Evolutionary conservation across 345 rosid species (phyloP).

Genomic region (Moringa oleifera): DNA sequence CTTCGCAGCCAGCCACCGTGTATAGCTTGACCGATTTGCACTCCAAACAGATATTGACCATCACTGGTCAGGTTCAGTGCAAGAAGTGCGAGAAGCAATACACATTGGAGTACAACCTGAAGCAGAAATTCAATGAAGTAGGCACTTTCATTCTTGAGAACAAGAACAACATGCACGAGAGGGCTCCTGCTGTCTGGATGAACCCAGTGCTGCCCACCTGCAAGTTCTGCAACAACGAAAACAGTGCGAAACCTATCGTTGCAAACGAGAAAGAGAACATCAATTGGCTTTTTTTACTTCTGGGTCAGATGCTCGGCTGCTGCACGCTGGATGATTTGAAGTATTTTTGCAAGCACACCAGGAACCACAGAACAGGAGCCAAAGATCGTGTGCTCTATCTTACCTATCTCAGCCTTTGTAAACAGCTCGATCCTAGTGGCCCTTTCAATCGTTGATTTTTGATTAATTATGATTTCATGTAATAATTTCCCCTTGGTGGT

Average conservation of each 20-base stretch:
- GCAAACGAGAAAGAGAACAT: conserved; percentile 42
- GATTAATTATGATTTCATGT: not conserved
- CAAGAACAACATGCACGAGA: conserved; percentile 43
- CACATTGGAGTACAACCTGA: conserved; percentile 44
- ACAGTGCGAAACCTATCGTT: conserved; percentile 52
- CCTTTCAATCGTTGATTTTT: conserved; percentile 30
- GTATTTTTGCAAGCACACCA: conserved; percentile 81
- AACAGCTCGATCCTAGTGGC: conserved; percentile 54
- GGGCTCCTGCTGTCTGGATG: conserved; percentile 64
- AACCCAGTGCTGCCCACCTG: conserved; percentile 44
- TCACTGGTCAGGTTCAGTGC: conserved; percentile 61
- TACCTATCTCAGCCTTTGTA: conserved; percentile 58
- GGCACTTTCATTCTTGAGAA: conserved; percentile 22
- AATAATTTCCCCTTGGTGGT: too few species aligned
- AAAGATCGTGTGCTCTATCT: conserved; percentile 73
- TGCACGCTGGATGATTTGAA: conserved; percentile 72
- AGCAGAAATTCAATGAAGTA: conserved; percentile 42
- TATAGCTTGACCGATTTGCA: conserved; percentile 33
- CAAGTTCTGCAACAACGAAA: conserved; percentile 43
- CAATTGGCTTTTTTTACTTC: conserved; percentile 83
- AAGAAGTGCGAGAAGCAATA: conserved; percentile 49
- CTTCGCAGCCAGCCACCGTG: conserved; percentile 41
- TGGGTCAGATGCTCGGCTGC: conserved; percentile 63
- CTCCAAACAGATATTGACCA: conserved; percentile 23
- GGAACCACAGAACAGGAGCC: conserved; percentile 74